Conservation (phyloP, 2,329 filamentous ascomycete genomes). For the Apiospora phragmitis region DNA sequence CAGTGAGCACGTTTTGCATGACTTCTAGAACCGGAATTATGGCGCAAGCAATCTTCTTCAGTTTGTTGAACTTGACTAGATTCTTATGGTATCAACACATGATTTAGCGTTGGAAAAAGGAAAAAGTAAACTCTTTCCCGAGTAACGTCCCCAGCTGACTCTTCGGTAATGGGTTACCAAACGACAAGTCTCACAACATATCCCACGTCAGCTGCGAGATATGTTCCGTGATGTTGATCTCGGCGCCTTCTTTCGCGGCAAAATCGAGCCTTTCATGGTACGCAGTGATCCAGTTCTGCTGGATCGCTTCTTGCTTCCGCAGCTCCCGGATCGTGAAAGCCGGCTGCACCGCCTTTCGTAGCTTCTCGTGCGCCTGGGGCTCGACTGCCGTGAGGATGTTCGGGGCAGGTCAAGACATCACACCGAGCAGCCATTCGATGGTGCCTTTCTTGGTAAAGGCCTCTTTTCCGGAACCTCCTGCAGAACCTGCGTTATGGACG, state of each 20-base stretch:
- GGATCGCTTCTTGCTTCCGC: neutral
- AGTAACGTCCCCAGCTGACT: neutral
- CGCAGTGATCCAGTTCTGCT: neutral
- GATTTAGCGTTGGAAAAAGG: neutral
- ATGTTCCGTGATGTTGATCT: neutral
- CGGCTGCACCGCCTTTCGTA: neutral
- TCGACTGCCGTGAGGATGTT: neutral
- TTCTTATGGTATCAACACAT: neutral
- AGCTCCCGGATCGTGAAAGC: neutral
- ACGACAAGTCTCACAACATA: neutral
- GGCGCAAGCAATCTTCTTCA: neutral
- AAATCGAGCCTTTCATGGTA: neutral
- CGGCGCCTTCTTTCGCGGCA: neutral
- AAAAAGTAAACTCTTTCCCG: no score
- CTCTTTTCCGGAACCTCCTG: neutral
- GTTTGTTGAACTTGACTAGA: neutral
- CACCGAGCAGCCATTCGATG: neutral
- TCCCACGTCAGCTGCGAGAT: neutral
- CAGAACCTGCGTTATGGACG: neutral
- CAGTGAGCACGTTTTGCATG: neutral
- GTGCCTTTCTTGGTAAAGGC: slow-evolving; percentile 3
- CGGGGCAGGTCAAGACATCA: neutral
- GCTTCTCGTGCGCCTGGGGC: neutral
- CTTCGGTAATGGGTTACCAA: neutral
- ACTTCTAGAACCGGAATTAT: slow-evolving; percentile 2